Evolutionary conservation across 208 protist genomes (phyloP).

Genomic region (Leishmania arabica): DNA sequence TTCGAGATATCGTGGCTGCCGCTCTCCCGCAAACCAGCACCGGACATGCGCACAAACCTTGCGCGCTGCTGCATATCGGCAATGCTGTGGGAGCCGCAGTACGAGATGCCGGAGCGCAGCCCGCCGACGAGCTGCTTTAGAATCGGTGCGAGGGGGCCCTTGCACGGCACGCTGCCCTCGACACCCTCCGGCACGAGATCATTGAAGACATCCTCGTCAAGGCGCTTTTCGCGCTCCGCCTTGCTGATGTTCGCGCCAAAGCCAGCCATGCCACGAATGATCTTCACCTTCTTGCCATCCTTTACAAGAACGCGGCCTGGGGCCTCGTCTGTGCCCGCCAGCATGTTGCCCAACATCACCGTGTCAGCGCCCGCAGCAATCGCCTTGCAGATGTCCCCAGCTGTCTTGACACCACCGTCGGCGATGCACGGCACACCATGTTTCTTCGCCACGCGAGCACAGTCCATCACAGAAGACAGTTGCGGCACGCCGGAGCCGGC

Average conservation of each 20-base stretch:
- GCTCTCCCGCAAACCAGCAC: conserved; percentile 81
- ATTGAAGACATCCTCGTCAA: conserved; percentile 86
- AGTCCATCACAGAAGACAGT: conserved; percentile 84
- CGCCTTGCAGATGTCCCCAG: conserved; percentile 89
- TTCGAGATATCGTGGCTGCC: conserved; percentile 92
- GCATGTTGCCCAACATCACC: conserved; percentile 91
- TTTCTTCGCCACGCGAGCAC: conserved; percentile 57
- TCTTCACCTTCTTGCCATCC: conserved; percentile 92
- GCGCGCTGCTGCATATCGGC: conserved; percentile 83
- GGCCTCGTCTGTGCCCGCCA: conserved; percentile 90
- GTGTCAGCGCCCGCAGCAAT: conserved; percentile 88
- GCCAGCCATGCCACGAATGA: conserved; percentile 92
- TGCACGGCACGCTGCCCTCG: conserved; percentile 87
- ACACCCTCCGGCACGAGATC: conserved; percentile 90
- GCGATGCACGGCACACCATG: conserved; percentile 88
- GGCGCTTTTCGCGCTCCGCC: conserved; percentile 79
- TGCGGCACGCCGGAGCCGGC: conserved; percentile 87
- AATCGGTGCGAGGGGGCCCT: conserved; percentile 78
- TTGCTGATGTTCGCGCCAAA: conserved; percentile 92
- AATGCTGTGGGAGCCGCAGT: conserved; percentile 82
- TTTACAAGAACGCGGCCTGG: conserved; percentile 88
- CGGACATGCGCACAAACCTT: conserved; percentile 85
- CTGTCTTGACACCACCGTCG: conserved; percentile 85
- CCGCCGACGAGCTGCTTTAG: conserved; percentile 89
- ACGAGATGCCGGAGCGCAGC: conserved; percentile 89